phyloP scores from a whole-genome alignment of 768 basidiomycete species.

The Boletus huronensis region DNA sequence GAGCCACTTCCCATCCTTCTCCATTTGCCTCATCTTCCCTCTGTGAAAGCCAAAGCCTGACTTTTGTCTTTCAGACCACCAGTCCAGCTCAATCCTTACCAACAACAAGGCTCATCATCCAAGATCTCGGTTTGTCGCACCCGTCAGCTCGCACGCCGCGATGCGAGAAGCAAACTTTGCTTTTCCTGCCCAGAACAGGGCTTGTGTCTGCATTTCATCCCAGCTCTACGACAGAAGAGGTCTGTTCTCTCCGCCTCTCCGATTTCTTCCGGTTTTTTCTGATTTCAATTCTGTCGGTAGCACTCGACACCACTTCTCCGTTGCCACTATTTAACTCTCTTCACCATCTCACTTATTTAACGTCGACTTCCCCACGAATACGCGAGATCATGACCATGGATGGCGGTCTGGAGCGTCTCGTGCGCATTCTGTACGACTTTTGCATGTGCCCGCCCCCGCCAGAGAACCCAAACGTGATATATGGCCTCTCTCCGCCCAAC shows the following conservation, averaged over 20 bases:
- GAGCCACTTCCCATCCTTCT: constrained; percentile 16
- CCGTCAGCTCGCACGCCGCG: constrained; percentile 19
- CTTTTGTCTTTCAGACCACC: neutral
- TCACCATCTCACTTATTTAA: constrained; percentile 93
- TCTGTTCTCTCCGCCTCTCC: constrained; percentile 36
- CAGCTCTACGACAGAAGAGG: constrained; percentile 94
- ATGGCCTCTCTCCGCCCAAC: constrained; percentile 70
- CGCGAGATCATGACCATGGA: constrained; percentile 98
- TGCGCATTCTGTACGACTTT: constrained; percentile 87
- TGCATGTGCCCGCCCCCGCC: constrained; percentile 80
- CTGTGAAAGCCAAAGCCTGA: neutral
- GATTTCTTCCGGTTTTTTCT: neutral
- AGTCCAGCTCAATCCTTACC: neutral
- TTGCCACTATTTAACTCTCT: constrained; percentile 88
- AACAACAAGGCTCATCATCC: constrained; percentile 1
- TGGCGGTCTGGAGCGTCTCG: constrained; percentile 93
- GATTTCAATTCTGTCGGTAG: constrained; percentile 25
- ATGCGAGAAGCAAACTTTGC: constrained; percentile 97
- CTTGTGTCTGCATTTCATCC: constrained; percentile 90
- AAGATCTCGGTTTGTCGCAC: constrained; percentile 19
- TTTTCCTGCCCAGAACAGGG: constrained; percentile 92
- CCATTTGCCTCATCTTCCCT: constrained; percentile 1
- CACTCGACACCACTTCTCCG: constrained; percentile 52
- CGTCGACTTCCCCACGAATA: constrained; percentile 94
- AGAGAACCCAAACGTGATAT: constrained; percentile 71